Evolutionary conservation across 352 stramenopile genomes (phyloP).

Genomic region (Globisporangium irregulare): DNA sequence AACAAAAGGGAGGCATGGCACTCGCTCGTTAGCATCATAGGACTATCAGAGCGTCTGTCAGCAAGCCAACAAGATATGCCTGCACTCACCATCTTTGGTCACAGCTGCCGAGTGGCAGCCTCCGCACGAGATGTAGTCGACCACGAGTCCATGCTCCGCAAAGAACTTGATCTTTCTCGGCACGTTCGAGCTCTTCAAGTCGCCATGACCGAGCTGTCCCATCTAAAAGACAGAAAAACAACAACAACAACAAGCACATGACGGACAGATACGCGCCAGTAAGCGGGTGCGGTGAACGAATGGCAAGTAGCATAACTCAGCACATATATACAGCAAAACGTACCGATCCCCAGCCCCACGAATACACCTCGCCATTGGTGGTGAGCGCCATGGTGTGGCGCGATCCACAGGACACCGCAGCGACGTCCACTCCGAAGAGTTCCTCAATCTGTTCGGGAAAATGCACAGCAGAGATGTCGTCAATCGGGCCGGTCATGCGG

Average conservation of each 20-base stretch:
- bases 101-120: conserved; percentile 81
- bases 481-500: conserved; percentile 46
- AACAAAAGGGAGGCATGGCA: neutral
- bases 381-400: conserved; percentile 82
- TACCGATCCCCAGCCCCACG: conserved; percentile 79
- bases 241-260: neutral
- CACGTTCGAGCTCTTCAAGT: conserved; percentile 69
- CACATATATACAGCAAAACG: conserved; percentile 15
- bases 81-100: conserved; percentile 47
- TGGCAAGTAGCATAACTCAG: neutral
- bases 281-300: neutral
- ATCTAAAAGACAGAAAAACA: conserved; percentile 36
- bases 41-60: neutral
- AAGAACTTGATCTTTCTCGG: conserved; percentile 70
- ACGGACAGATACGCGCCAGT: neutral
- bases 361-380: conserved; percentile 53
- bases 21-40: neutral
- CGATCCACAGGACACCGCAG: conserved; percentile 75
- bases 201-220: conserved; percentile 72
- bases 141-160: conserved; percentile 31
- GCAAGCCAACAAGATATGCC: neutral
- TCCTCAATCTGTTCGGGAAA: conserved; percentile 58
- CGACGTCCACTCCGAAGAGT: conserved; percentile 47
- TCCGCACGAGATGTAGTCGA: conserved; percentile 80
- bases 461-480: conserved; percentile 76